Evolutionary conservation across 345 rosid genomes (phyloP).

Genomic region (Camelina sativa): DNA sequence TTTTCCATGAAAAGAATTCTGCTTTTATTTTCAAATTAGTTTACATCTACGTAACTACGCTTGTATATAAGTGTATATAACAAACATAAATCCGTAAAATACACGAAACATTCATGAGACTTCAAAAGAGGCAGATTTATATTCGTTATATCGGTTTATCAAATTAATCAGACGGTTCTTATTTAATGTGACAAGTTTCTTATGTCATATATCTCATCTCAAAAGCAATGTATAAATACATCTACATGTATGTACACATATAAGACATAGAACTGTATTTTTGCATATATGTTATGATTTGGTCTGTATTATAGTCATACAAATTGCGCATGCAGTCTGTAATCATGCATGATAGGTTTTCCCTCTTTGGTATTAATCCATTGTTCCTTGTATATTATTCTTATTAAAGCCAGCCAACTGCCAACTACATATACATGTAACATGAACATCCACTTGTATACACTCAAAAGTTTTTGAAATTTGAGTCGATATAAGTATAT

Average conservation of each 20-base stretch:
- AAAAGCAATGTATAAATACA: constrained; percentile 21
- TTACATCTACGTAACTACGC: constrained; percentile 14
- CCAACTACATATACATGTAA: constrained; percentile 35
- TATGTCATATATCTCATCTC: constrained; percentile 30
- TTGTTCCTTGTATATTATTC: constrained; percentile 21
- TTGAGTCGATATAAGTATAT: background rate
- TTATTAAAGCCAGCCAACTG: constrained; percentile 35
- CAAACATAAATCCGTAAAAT: constrained; percentile 18
- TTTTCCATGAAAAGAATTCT: constrained; percentile 28
- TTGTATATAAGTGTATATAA: constrained; percentile 21
- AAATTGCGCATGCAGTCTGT: constrained; percentile 46
- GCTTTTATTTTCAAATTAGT: constrained; percentile 12
- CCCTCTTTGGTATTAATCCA: constrained; percentile 29
- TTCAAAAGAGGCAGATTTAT: constrained; percentile 21
- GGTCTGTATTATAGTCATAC: constrained; percentile 27
- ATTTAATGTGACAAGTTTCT: constrained; percentile 34
- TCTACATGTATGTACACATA: background rate
- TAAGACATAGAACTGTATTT: constrained; percentile 15
- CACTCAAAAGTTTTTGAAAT: background rate
- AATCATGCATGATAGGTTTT: constrained; percentile 48
- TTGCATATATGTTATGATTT: constrained; percentile 39
- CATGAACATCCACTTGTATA: constrained; percentile 4
- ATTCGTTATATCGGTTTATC: background rate
- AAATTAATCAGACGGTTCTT: constrained; percentile 20
- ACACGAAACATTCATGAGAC: constrained; percentile 31